Base-by-base conservation (phyloP, 768 basidiomycete species). In the Guyanaporus albipodus region DNA sequence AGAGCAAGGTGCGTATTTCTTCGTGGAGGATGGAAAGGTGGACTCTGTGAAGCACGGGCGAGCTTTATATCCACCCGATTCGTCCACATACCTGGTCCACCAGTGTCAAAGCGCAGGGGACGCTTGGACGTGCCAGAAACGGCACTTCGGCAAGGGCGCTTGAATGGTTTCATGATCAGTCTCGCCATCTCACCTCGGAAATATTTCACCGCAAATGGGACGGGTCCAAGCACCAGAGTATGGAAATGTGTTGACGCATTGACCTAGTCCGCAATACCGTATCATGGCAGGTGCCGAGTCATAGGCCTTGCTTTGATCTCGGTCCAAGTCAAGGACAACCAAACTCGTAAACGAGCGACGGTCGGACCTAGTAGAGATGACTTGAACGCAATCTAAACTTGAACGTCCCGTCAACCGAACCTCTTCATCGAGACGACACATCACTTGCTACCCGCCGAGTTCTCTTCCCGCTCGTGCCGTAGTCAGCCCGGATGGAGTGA, bases 291-390 rank as follows among this genome's bases (percentile, higher is more conserved):
- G 21, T 45, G 46, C 57, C 57, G 48, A 35, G 19, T 21, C n/a
- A 21, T 11, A 21, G 49, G 12, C 38, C 44, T 60, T 60, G 57
- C 57, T 56, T 58, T 58, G 49, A 56, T n/a, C 46, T 33, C 40
- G 44, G 46, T 28, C 35, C 42, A 44, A 42, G 45, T n/a, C 57
- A 39, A 23, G 8, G 12, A 27, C 8, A 6, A 29, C 28, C 6
- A 28, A 31, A 6, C 14, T 31, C n/a, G 31, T 17, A 17, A 32
- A 32, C 12, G 10, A 32, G 15, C 31, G 31, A 32, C 15, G 15
- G 6, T n/a, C n/a, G n/a, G n/a, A n/a, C n/a, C n/a, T n/a, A n/a
- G n/a, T n/a, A n/a, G n/a, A n/a, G n/a, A n/a, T n/a, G n/a, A n/a
- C n/a, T n/a, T n/a, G n/a, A n/a, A n/a, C n/a, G n/a, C n/a, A n/a